A percentile compares a stretch with the other conserved stretches of the same genome.
These are phyloP conservation scores for Phytopythium boreale DNA, from an alignment of 352 stramenopile genomes.

Conservation along the genomic window DNA sequence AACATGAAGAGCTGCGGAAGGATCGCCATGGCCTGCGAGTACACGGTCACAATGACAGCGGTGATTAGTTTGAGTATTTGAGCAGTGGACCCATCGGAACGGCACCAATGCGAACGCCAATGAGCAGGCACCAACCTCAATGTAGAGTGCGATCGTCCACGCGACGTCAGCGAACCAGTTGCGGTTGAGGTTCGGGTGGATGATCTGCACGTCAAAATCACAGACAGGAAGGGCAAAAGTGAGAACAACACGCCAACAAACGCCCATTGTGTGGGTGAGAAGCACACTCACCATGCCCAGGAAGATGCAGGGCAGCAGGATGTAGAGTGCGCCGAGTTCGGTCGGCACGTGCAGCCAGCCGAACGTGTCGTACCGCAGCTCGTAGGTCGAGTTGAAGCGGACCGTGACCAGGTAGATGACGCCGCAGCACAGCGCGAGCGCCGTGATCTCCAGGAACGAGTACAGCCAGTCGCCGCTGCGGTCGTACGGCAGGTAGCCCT, in stretches of 20 bases:
- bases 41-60: not conserved
- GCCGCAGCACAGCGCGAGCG: constrained; percentile 82
- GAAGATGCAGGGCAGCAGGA: constrained; percentile 84
- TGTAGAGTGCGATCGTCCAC: constrained; percentile 99
- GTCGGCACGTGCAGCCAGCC: constrained; percentile 87
- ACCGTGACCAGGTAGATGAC: constrained; percentile 91
- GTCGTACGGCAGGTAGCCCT: constrained; percentile 93
- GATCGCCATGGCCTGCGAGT: constrained; percentile 82
- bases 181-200: constrained; percentile 95
- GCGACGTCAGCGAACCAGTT: constrained; percentile 96
- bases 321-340: constrained; percentile 82
- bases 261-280: too few species aligned
- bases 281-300: constrained; percentile 74
- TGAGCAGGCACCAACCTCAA: constrained; percentile 67
- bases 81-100: too few species aligned
- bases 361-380: constrained; percentile 95
- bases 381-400: constrained; percentile 95
- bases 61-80: not conserved
- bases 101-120: not conserved
- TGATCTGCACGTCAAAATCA: constrained; percentile 53
- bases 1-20: constrained; percentile 99
- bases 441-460: constrained; percentile 93
- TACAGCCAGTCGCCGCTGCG: constrained; percentile 98
- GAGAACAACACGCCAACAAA: not conserved
- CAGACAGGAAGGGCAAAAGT: constrained; percentile 4